These are phyloP conservation scores for Xylariaceae sp. DNA, from an alignment of 2,329 filamentous ascomycete species.

Conservation along the genomic window DNA sequence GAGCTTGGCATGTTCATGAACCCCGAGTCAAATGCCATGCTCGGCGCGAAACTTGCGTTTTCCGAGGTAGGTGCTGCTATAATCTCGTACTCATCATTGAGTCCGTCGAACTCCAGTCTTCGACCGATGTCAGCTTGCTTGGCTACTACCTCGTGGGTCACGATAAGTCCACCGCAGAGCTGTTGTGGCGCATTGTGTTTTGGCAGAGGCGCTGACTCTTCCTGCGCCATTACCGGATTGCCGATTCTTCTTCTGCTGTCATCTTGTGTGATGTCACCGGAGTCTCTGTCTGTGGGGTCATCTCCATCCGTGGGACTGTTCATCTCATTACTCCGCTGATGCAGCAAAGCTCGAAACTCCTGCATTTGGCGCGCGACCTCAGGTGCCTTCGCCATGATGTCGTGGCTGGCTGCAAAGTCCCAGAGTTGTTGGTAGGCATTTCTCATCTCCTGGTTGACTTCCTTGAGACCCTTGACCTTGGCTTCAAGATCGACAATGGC, in stretches of 20 bases:
- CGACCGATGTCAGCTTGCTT: neutral
- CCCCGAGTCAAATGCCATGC: constrained; percentile 21
- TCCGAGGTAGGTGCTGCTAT: constrained; percentile 46
- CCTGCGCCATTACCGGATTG: neutral
- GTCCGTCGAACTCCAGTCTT: neutral
- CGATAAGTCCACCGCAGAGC: constrained; percentile 10
- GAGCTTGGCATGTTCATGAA: constrained; percentile 27
- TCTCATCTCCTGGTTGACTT: constrained; percentile 69
- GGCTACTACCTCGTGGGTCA: constrained; percentile 8
- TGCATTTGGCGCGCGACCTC: constrained; percentile 56
- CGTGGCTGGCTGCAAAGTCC: constrained; percentile 53
- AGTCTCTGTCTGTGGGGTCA: constrained; percentile 8
- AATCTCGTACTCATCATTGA: constrained; percentile 37
- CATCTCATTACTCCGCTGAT: constrained; percentile 42
- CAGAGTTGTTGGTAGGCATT: constrained; percentile 65
- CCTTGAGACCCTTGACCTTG: constrained; percentile 64
- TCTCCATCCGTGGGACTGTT: constrained; percentile 27
- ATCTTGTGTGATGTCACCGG: constrained; percentile 1
- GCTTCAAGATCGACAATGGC: constrained; percentile 71
- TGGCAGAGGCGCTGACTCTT: neutral
- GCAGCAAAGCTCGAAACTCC: constrained; percentile 53
- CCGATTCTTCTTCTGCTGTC: neutral
- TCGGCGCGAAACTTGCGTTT: constrained; percentile 49
- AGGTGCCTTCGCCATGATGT: constrained; percentile 53
- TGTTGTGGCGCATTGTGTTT: constrained; percentile 9